A percentile compares a stretch with the other conserved stretches of the same genome.
Evolutionary conservation across 805 yeast species (phyloP).

Genomic region (Yamadazyma akitaensis): DNA sequence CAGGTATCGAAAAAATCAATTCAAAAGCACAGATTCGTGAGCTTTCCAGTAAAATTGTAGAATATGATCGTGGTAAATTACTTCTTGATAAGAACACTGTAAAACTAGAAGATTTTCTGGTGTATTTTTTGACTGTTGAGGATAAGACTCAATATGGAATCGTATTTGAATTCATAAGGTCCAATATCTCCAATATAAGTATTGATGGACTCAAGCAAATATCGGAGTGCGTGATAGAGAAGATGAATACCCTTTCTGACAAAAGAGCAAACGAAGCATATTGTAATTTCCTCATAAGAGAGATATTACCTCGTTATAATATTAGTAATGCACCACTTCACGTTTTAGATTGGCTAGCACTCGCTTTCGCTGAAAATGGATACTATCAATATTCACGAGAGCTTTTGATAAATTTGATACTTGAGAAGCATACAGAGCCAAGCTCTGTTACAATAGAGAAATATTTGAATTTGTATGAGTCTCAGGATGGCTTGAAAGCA

Average conservation of each 20-base stretch:
- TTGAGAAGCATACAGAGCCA: slow-evolving; percentile 2
- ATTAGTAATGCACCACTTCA: slow-evolving; percentile 3
- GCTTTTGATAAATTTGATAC: slow-evolving; percentile 2
- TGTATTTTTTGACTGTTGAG: background rate
- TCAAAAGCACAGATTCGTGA: background rate
- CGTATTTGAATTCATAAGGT: background rate
- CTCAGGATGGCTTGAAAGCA: background rate
- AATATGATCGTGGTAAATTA: background rate
- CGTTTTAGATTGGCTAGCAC: background rate
- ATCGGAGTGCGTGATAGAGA: background rate
- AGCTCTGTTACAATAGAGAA: slow-evolving; percentile 1
- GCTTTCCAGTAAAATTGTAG: background rate
- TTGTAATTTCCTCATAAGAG: background rate
- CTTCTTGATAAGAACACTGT: slow-evolving; percentile 5
- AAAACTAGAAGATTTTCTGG: slow-evolving; percentile 11
- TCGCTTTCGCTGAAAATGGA: slow-evolving; percentile 1
- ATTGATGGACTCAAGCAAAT: background rate
- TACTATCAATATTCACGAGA: background rate
- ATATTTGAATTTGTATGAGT: slow-evolving; percentile 3
- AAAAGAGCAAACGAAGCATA: background rate
- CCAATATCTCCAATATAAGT: background rate
- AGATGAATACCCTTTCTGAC: background rate
- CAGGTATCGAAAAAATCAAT: background rate
- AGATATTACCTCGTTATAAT: background rate
- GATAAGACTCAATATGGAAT: background rate